Base-by-base conservation (phyloP, 306 rosid species). In the Dalbergia oliveri region DNA sequence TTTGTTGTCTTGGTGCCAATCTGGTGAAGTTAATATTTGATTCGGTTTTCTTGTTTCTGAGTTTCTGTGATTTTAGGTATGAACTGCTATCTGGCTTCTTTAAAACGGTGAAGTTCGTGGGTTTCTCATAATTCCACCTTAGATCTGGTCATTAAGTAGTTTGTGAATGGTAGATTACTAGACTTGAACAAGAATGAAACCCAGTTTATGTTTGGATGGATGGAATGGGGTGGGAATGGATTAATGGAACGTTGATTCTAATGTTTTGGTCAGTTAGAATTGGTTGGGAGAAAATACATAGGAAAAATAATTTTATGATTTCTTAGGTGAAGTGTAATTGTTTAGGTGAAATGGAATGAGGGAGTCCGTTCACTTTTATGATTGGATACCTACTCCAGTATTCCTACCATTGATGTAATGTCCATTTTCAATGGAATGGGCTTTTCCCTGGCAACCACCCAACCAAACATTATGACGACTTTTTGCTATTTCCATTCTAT, bases 1-100 rank as follows among this genome's bases (percentile, higher is more conserved):
- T 26, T 26, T 16, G 4, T 0, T 1, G 45, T 66, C 41, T 35
- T 45, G 47, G 31, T 26, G 31, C 31, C 31, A 78, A 79, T 76
- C 78, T 66, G 80, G 23, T 76, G 11, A 43, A 43, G 37, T 34
- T 63, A 15, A 60, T 34, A 45, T 69, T 68, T 74, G 64, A 78
- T 75, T 53, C 13, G 61, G 9, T 75, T 8, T 81, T 60, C 2
- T 58, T n/a, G 11, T 53, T 76, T 76, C 16, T 76, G 64, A 44
- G 1, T 66, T 37, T 1, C 7, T 37, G 4, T 4, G 41, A 35
- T 37, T 26, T 26, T 26, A 26, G 1, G 31, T 26, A 26, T 2
- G 31, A 26, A 1, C 31, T 1, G 31, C 31, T 26, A 1, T 26
- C 3, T 26, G 1, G 31, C 31, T 26, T 26, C 31, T 26, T 26